Evolutionary conservation across 148 eudicot genomes (phyloP).

Genomic region (Amaranthus cruentus): DNA sequence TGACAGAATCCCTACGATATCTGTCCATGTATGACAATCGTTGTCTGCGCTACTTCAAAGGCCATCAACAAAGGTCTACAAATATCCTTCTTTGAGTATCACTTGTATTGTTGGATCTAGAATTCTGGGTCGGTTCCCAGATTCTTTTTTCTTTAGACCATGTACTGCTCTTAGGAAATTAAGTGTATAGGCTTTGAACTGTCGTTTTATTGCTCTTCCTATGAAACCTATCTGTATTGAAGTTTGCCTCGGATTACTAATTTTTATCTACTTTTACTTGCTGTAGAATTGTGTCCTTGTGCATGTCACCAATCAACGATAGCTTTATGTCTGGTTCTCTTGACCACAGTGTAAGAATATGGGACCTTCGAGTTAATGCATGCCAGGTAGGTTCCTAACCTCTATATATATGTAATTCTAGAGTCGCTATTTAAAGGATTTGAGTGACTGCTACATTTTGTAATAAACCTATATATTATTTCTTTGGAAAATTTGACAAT

Average conservation of each 20-base stretch:
- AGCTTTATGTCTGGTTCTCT: constrained; percentile 98
- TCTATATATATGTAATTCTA: constrained; percentile 1
- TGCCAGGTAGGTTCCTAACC: constrained; percentile 72
- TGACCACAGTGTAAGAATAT: constrained; percentile 92
- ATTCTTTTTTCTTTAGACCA: not conserved
- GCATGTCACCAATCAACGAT: constrained; percentile 96
- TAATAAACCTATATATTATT: not conserved
- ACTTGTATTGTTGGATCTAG: not conserved
- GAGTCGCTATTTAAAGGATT: not conserved
- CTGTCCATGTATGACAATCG: constrained; percentile 95
- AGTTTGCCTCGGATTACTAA: constrained; percentile 13
- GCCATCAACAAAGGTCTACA: constrained; percentile 88
- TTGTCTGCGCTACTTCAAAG: constrained; percentile 93
- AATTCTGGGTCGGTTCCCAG: not conserved
- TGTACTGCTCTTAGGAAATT: not conserved
- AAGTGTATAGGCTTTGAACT: not conserved
- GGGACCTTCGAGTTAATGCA: constrained; percentile 98
- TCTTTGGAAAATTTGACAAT: not conserved
- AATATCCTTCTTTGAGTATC: not conserved
- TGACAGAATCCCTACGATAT: constrained; percentile 81
- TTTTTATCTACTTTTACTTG: constrained; percentile 17
- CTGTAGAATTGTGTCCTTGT: constrained; percentile 88
- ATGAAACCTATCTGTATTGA: not conserved
- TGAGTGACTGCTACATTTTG: not conserved
- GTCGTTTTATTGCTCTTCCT: not conserved